Base-by-base conservation (phyloP, 2,329 filamentous ascomycete species). In the Fusarium mangiferae region DNA sequence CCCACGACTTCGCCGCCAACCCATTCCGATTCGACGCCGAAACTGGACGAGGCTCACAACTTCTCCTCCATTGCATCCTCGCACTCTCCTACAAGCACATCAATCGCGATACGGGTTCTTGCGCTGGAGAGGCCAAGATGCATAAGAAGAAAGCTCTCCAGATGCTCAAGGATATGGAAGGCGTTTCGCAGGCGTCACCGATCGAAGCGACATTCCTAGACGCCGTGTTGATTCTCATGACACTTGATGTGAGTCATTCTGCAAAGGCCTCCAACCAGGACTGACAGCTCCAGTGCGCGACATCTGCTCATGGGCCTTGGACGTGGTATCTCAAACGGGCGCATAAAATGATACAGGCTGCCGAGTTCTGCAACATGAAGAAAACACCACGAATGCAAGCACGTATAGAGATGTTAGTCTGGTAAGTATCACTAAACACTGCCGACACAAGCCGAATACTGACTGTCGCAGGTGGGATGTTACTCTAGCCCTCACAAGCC, bases 361-460 rank as follows among this genome's bases (percentile, higher is more conserved):
- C 48, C 0, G 48, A 52, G 2, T 36, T 36, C n/a, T 52, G 48
- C 9, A 52, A 36, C 2, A 52, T 35, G 48, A 52, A 36, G 6
- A 36, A 52, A 13, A 52, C 48, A 15, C 48, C 48, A 0, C 30
- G 48, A 20, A 52, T 52, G 48, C 48, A 52, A 36, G 48, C 48
- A 36, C 30, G 48, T 1, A 52, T 52, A 36, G 48, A 52, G n/a
- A 52, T 52, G 48, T 18, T 52, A 7, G 48, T 52, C 17, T 52
- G 48, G 48, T 36, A 36, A 11, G 0, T 10, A 36, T 11, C 1
- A 20, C 30, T 0, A 24, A 35, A 6, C 6, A 10, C 30, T 4
- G 3, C 0, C 9, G 26, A 7, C 18, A 26, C 3, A 26, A 2
- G 7, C 3, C 6, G 0, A 26, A 14, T 12, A 24, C 6, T 52